Evolutionary conservation across 257 asterid species (phyloP).

Genomic region (Lavandula angustifolia): DNA sequence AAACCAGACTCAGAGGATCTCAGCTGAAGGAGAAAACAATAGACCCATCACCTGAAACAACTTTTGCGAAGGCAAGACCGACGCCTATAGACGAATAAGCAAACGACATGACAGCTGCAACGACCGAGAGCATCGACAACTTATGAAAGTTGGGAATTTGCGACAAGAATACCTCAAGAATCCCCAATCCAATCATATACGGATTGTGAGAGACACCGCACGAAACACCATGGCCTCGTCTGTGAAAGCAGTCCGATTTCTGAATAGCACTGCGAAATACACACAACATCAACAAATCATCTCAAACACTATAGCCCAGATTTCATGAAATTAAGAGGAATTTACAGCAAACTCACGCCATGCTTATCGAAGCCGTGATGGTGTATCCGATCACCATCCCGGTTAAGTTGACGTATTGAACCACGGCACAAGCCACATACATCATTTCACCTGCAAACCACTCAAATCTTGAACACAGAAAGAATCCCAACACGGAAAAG

Average conservation of each 20-base stretch:
- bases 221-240: constrained; percentile 43
- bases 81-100: constrained; percentile 64
- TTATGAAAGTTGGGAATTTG: constrained; percentile 71
- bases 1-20: too few relatives aligned
- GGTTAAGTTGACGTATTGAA: constrained; percentile 56
- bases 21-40: too few relatives aligned
- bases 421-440: constrained; percentile 58
- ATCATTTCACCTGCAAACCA: constrained; percentile 45
- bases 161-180: constrained; percentile 54
- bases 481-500: too few relatives aligned
- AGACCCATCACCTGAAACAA: constrained; percentile 48
- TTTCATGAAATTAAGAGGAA: not conserved
- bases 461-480: not conserved
- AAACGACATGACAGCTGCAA: constrained; percentile 74
- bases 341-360: constrained; percentile 48
- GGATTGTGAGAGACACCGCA: constrained; percentile 52
- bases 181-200: constrained; percentile 61
- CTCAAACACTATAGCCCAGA: not conserved
- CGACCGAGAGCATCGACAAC: constrained; percentile 52
- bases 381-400: constrained; percentile 73
- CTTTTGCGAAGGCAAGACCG: constrained; percentile 58
- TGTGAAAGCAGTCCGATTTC: constrained; percentile 64
- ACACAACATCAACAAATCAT: not conserved
- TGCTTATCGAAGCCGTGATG: constrained; percentile 70
- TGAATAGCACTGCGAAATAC: constrained; percentile 52